A percentile compares a stretch with the other conserved stretches of the same genome.
phyloP scores from a whole-genome alignment of 345 rosid species.

The Pistacia vera region DNA sequence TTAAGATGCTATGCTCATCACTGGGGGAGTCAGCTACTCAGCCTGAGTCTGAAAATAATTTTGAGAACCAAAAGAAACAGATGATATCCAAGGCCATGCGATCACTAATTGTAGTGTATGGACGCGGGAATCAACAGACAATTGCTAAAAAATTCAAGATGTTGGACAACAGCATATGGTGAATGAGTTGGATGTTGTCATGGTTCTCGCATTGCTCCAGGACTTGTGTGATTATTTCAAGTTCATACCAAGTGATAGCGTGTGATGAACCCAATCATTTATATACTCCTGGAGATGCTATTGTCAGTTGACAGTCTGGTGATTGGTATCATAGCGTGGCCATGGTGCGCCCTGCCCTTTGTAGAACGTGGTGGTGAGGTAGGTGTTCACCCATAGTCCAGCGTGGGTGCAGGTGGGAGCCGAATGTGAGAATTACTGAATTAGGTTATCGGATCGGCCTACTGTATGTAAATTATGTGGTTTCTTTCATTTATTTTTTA shows the following conservation, averaged over 20 bases:
- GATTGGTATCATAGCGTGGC: background rate
- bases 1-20: conserved; percentile 62
- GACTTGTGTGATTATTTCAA: background rate
- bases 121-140: conserved; percentile 32
- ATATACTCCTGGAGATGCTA: background rate
- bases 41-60: conserved; percentile 31
- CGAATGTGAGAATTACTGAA: background rate
- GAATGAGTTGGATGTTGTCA: background rate
- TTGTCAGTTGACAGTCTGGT: background rate
- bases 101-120: conserved; percentile 53
- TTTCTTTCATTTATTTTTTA: background rate
- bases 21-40: conserved; percentile 39
- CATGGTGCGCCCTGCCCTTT: too few relatives aligned
- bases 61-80: conserved; percentile 67
- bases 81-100: conserved; percentile 63
- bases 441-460: background rate
- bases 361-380: background rate
- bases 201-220: background rate
- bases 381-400: too few relatives aligned
- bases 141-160: conserved; percentile 48
- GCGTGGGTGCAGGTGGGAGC: background rate
- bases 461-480: background rate
- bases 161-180: conserved; percentile 29
- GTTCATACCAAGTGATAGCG: background rate
- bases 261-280: background rate